phyloP scores from a whole-genome alignment of 2,329 filamentous ascomycete species.

The Penicillium sp. region DNA sequence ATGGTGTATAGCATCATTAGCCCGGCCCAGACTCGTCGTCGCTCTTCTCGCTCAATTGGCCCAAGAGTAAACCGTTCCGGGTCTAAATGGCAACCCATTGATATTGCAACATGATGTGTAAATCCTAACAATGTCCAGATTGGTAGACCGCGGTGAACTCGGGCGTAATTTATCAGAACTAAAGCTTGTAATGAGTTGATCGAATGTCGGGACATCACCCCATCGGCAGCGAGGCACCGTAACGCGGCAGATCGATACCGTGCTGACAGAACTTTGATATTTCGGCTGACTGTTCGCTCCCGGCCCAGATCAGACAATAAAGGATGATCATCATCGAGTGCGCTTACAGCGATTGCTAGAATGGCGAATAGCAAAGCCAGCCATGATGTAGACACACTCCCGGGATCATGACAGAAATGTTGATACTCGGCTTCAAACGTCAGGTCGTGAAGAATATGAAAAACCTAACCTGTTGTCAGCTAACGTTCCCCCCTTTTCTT shows the following conservation, averaged over 20 bases:
- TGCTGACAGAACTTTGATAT: slow-evolving; percentile 38
- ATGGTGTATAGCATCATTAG: slow-evolving; percentile 44
- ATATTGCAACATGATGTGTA: slow-evolving; percentile 43
- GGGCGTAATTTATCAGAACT: slow-evolving; percentile 42
- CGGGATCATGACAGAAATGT: slow-evolving; percentile 38
- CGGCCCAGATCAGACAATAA: slow-evolving; percentile 39
- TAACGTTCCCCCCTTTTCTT: neutral
- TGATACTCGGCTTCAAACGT: slow-evolving; percentile 43
- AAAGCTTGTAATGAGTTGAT: slow-evolving; percentile 43
- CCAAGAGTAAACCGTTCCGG: slow-evolving; percentile 38
- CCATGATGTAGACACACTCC: slow-evolving; percentile 39
- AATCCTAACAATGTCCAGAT: slow-evolving; percentile 44
- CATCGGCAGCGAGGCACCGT: slow-evolving; percentile 42
- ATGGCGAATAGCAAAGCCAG: slow-evolving; percentile 43
- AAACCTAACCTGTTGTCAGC: slow-evolving; percentile 28
- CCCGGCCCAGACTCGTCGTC: slow-evolving; percentile 42
- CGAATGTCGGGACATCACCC: slow-evolving; percentile 41
- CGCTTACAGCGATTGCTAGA: slow-evolving; percentile 41
- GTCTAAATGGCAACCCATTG: slow-evolving; percentile 46
- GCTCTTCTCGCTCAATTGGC: slow-evolving; percentile 40
- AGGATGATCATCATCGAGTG: slow-evolving; percentile 38
- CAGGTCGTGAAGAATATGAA: slow-evolving; percentile 45
- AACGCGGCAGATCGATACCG: slow-evolving; percentile 41
- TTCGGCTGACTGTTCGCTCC: slow-evolving; percentile 38
- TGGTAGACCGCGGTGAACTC: slow-evolving; percentile 37